A percentile compares a stretch with the other conserved stretches of the same genome.
Conservation (phyloP, 2,329 filamentous ascomycete genomes). For the Calonectria hawksworthii region DNA sequence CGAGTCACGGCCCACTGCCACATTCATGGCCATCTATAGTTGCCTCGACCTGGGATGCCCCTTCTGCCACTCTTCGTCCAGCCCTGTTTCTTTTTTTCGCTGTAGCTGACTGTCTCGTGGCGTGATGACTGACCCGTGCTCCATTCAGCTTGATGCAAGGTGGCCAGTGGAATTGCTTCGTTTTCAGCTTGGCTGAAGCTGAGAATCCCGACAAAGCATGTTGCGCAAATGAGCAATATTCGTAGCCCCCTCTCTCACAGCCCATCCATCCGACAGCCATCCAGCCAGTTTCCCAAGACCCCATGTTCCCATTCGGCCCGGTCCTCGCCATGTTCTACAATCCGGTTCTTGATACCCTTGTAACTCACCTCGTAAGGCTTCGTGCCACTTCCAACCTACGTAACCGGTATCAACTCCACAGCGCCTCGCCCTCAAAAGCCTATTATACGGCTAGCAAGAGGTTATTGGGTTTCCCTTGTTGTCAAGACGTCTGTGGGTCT, state of each 20-base stretch:
- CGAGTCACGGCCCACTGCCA: not conserved
- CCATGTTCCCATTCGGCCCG: constrained; percentile 21
- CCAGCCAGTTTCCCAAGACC: not conserved
- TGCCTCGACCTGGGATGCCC: not conserved
- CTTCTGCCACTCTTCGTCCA: not conserved
- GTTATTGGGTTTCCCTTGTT: not conserved
- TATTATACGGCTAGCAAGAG: no score
- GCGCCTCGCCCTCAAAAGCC: no score
- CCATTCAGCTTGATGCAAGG: not conserved
- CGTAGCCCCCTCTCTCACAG: not conserved
- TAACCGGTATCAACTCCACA: not conserved
- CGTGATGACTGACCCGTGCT: not conserved
- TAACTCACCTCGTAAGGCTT: not conserved
- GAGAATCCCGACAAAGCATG: not conserved
- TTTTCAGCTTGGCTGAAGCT: not conserved
- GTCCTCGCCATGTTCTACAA: constrained; percentile 9
- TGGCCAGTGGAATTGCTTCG: not conserved
- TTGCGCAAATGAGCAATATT: not conserved
- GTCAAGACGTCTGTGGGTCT: not conserved
- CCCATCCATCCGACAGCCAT: not conserved
- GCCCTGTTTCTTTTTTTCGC: not conserved
- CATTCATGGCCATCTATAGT: not conserved
- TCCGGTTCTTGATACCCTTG: constrained; percentile 14
- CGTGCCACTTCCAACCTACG: not conserved
- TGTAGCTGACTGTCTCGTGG: not conserved